Conservation (phyloP, 495 filamentous ascomycete species). For the Tetracladium setigerum region DNA sequence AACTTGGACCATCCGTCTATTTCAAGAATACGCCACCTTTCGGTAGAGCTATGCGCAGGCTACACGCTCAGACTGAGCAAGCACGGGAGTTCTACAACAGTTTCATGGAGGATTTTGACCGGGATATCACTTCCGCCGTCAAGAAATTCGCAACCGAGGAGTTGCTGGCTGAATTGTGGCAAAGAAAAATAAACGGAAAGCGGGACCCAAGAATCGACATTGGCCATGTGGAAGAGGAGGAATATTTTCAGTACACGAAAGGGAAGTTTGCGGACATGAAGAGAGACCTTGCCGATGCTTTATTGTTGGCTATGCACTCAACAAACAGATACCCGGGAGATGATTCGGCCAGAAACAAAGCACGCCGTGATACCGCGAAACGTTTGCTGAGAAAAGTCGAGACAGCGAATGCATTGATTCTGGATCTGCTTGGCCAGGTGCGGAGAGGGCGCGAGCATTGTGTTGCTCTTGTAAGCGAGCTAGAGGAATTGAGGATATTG, state of each 20-base stretch:
- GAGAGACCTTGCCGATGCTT: constrained; percentile 5
- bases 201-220: constrained; percentile 12
- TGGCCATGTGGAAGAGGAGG: constrained; percentile 14
- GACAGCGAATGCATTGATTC: constrained; percentile 2
- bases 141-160: constrained; percentile 20
- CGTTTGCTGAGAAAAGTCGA: constrained; percentile 13
- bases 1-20: too few relatives aligned
- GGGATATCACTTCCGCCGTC: constrained; percentile 17
- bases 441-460: constrained; percentile 5
- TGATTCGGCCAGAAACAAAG: constrained; percentile 17
- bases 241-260: constrained; percentile 18
- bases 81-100: constrained; percentile 21
- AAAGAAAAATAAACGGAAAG: constrained; percentile 19
- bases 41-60: constrained; percentile 15
- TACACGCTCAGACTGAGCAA: constrained; percentile 21
- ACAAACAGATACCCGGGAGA: constrained; percentile 9
- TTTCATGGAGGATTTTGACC: constrained; percentile 24
- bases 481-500: constrained; percentile 3
- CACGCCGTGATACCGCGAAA: constrained; percentile 8
- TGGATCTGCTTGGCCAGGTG: constrained; percentile 1
- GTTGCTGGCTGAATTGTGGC: constrained; percentile 26
- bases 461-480: constrained; percentile 4
- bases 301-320: constrained; percentile 7
- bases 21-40: constrained; percentile 2
- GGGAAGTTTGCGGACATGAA: constrained; percentile 17